A percentile compares a stretch with the other conserved stretches of the same genome.
Evolutionary conservation across 2,329 filamentous ascomycete genomes (phyloP).

Genomic region (Pseudonectria buxi): DNA sequence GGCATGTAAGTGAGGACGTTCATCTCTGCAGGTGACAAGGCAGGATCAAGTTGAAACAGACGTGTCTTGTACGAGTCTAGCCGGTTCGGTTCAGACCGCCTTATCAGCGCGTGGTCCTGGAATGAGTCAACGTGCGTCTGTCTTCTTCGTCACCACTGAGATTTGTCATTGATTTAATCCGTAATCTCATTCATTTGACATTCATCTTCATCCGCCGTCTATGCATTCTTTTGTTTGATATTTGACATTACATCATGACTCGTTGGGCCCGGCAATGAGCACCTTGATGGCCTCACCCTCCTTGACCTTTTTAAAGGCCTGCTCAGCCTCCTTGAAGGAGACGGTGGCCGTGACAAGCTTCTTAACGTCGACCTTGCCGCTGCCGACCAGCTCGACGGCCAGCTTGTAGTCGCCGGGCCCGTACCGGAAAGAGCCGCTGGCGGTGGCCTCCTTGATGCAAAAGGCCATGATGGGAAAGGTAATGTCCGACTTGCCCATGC

Average conservation of each 20-base stretch:
- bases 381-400: constrained; percentile 68
- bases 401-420: constrained; percentile 80
- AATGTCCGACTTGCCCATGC: constrained; percentile 85
- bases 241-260: constrained; percentile 33
- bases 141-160: no score
- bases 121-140: no score
- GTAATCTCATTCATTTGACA: constrained; percentile 5
- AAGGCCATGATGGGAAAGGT: constrained; percentile 87
- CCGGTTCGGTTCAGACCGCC: no score
- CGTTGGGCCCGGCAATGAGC: constrained; percentile 59
- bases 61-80: no score
- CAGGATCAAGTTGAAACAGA: no score
- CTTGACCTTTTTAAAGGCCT: constrained; percentile 82
- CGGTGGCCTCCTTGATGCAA: constrained; percentile 81
- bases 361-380: constrained; percentile 73
- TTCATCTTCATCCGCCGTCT: background rate
- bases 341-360: constrained; percentile 72
- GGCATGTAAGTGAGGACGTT: no score
- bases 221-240: background rate
- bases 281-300: constrained; percentile 71
- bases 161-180: no score
- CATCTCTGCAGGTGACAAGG: no score
- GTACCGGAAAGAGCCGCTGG: constrained; percentile 86
- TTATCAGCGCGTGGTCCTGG: no score
- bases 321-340: constrained; percentile 72